Percentiles rank a stretch among this genome's conserved stretches.
Evolutionary conservation across 305 asterid genomes (phyloP).

Genomic region (Nicotiana rustica): DNA sequence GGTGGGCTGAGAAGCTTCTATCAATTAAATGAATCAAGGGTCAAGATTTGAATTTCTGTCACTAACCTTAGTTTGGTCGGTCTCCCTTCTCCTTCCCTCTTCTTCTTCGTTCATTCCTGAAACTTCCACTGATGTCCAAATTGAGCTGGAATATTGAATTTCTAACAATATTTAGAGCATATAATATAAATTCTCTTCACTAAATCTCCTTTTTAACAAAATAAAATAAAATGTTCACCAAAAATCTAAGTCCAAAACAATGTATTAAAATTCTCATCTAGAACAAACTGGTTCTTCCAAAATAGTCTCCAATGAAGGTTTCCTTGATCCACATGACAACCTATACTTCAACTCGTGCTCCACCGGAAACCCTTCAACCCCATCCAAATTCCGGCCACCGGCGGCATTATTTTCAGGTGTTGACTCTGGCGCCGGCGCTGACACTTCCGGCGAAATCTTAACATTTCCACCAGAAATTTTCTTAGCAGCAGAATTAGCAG

Average conservation of each 20-base stretch:
- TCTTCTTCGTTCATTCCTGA: no score
- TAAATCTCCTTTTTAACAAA: neutral
- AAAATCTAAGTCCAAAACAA: neutral
- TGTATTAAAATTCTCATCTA: constrained; percentile 36
- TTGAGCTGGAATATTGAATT: no score
- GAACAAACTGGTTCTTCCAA: constrained; percentile 65
- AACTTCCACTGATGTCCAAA: no score
- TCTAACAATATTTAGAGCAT: neutral
- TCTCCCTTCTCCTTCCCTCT: no score
- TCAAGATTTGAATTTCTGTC: no score
- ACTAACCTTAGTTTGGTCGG: no score
- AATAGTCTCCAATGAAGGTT: constrained; percentile 81
- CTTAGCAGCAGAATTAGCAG: constrained; percentile 32
- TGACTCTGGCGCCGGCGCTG: constrained; percentile 31
- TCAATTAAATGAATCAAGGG: no score
- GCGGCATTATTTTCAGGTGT: constrained; percentile 32
- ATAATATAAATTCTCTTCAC: neutral
- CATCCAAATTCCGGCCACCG: constrained; percentile 42
- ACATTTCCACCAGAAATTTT: constrained; percentile 54
- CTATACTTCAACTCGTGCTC: constrained; percentile 56
- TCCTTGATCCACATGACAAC: constrained; percentile 68
- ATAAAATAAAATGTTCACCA: neutral
- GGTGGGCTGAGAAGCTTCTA: no score
- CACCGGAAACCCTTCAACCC: constrained; percentile 42
- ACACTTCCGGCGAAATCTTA: constrained; percentile 35